phyloP scores from a whole-genome alignment of 306 rosid genomes.

The Benincasa hispida region DNA sequence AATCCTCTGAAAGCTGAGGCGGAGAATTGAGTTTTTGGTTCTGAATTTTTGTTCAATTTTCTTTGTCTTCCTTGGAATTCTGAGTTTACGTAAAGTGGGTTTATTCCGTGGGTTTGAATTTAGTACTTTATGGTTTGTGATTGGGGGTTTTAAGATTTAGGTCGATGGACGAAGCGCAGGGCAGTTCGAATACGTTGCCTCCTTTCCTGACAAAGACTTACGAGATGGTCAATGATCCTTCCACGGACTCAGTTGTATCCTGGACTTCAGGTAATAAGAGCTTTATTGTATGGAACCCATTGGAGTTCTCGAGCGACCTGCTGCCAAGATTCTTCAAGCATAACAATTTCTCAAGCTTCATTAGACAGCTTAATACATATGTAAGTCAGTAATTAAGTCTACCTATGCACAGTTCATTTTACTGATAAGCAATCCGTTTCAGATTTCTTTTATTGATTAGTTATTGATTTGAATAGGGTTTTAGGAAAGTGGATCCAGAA shows the following conservation, averaged over 20 bases:
- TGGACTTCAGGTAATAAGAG: slow-evolving; percentile 56
- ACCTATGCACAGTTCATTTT: not conserved
- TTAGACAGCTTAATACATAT: slow-evolving; percentile 86
- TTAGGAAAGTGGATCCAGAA: slow-evolving; percentile 66
- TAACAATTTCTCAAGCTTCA: slow-evolving; percentile 85
- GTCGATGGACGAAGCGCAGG: slow-evolving; percentile 61
- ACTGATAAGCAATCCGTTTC: not conserved
- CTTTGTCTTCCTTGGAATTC: too few relatives aligned
- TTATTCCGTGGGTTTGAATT: slow-evolving; percentile 1
- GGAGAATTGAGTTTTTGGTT: not conserved
- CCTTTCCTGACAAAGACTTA: slow-evolving; percentile 72
- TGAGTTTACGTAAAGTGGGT: not conserved
- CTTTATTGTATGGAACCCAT: slow-evolving; percentile 69
- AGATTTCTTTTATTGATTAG: not conserved
- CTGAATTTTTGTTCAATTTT: not conserved
- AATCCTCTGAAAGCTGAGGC: not conserved
- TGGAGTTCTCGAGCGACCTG: slow-evolving; percentile 50
- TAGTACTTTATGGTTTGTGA: not conserved
- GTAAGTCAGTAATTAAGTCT: slow-evolving; percentile 32
- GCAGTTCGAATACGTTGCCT: slow-evolving; percentile 49
- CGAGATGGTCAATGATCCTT: slow-evolving; percentile 76
- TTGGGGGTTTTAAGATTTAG: not conserved
- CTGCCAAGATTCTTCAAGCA: slow-evolving; percentile 80
- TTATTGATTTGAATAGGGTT: slow-evolving; percentile 44
- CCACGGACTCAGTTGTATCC: slow-evolving; percentile 46